Percentiles rank a stretch among this genome's conserved stretches.
Evolutionary conservation across 108 stramenopile species (phyloP).

Genomic region (Cyclotella baltica): DNA sequence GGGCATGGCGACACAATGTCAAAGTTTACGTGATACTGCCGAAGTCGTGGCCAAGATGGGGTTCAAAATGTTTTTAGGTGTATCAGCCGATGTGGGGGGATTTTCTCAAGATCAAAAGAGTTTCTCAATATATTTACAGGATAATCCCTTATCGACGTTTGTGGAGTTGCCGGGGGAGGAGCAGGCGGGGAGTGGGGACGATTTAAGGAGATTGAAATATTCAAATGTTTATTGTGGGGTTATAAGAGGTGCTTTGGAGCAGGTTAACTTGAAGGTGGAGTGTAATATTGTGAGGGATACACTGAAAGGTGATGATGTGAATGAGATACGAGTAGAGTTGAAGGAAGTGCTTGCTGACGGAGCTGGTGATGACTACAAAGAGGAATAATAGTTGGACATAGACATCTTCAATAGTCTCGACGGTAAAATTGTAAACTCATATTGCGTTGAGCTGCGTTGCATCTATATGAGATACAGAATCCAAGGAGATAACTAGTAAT

Average conservation of each 20-base stretch:
- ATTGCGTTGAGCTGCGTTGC: no score
- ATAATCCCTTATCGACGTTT: constrained; percentile 94
- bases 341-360: constrained; percentile 82
- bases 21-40: constrained; percentile 83
- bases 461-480: no score
- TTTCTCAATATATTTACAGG: constrained; percentile 83
- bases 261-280: constrained; percentile 88
- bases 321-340: constrained; percentile 91
- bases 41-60: constrained; percentile 92
- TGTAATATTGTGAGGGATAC: constrained; percentile 80
- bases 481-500: no score
- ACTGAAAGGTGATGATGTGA: constrained; percentile 88
- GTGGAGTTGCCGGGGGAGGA: constrained; percentile 89
- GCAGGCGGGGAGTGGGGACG: constrained; percentile 47
- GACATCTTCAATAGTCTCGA: no score
- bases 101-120: constrained; percentile 70
- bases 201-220: constrained; percentile 79
- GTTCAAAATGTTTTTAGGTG: constrained; percentile 97
- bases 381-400: constrained; percentile 55
- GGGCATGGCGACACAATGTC: constrained; percentile 45
- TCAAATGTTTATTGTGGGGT: constrained; percentile 93
- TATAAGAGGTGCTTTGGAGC: constrained; percentile 93
- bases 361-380: constrained; percentile 89
- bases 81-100: constrained; percentile 80
- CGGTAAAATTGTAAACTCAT: no score